A percentile compares a stretch with the other conserved stretches of the same genome.
Evolutionary conservation across 805 yeast species (phyloP).

Genomic region (Saccharomycopsis capsularis): DNA sequence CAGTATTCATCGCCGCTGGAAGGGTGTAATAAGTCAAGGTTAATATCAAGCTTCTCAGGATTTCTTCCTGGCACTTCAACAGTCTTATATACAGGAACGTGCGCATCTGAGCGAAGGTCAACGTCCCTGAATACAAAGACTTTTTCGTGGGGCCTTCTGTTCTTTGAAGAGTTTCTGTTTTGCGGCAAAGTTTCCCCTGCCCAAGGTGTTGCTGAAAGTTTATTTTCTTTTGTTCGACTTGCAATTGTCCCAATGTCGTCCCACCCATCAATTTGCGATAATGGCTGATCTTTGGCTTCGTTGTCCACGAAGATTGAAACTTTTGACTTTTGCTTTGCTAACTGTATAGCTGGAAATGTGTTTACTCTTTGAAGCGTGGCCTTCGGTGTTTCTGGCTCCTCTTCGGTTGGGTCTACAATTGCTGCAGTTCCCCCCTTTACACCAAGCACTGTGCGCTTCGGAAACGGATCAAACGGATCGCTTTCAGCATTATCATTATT

Average conservation of each 20-base stretch:
- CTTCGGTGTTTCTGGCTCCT: constrained; percentile 1
- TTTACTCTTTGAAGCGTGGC: too few relatives aligned
- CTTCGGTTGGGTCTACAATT: background rate
- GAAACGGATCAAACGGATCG: constrained; percentile 14
- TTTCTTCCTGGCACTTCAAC: constrained; percentile 51
- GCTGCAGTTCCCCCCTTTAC: constrained; percentile 12
- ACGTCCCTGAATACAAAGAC: constrained; percentile 16
- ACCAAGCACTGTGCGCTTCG: constrained; percentile 15
- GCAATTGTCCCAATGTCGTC: constrained; percentile 43
- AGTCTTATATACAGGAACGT: constrained; percentile 39
- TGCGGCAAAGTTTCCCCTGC: constrained; percentile 53
- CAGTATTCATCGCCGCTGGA: constrained; percentile 45
- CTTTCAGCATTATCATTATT: constrained; percentile 19
- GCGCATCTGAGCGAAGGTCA: constrained; percentile 16
- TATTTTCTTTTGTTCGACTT: constrained; percentile 59
- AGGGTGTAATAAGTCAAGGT: constrained; percentile 47
- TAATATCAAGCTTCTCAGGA: constrained; percentile 52
- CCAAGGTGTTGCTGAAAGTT: constrained; percentile 49
- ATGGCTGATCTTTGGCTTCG: background rate
- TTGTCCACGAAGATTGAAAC: constrained; percentile 1
- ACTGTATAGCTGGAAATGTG: constrained; percentile 1
- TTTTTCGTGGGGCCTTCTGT: constrained; percentile 3
- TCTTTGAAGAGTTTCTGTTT: constrained; percentile 19
- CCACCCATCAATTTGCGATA: constrained; percentile 32
- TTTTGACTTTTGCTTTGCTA: constrained; percentile 3